Conservation (phyloP, 2,329 filamentous ascomycete genomes). For the Arthrobotrys sphaeroides region DNA sequence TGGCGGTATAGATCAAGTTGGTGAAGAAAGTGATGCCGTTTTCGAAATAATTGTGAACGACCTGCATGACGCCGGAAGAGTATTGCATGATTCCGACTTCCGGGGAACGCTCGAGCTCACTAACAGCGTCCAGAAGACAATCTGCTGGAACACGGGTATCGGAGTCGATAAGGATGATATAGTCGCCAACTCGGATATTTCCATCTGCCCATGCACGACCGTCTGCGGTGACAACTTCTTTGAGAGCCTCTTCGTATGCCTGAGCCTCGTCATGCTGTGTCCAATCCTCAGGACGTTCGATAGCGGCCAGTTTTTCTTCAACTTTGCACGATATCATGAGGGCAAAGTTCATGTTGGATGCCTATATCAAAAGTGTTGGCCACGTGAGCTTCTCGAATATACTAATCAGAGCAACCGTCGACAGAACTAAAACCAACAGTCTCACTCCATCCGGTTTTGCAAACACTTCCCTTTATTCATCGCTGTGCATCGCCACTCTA, state of each 20-base stretch:
- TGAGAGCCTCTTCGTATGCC: constrained; percentile 73
- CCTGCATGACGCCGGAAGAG: constrained; percentile 80
- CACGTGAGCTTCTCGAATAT: constrained; percentile 46
- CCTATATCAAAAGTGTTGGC: constrained; percentile 64
- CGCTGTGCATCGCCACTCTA: not conserved
- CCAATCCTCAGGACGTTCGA: constrained; percentile 71
- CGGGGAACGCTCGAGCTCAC: constrained; percentile 81
- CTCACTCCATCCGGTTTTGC: not conserved
- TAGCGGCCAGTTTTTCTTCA: constrained; percentile 72
- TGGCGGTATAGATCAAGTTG: constrained; percentile 78
- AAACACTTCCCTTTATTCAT: not conserved
- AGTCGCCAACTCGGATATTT: constrained; percentile 85
- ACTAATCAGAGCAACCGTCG: constrained; percentile 13
- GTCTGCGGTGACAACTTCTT: constrained; percentile 73
- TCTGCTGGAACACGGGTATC: constrained; percentile 81
- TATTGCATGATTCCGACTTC: constrained; percentile 83
- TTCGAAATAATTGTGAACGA: constrained; percentile 77
- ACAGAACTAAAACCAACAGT: constrained; percentile 3
- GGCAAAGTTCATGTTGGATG: constrained; percentile 77
- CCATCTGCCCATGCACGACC: constrained; percentile 82
- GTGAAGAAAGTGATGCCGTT: constrained; percentile 77
- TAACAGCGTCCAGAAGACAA: constrained; percentile 80
- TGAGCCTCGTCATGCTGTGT: constrained; percentile 73
- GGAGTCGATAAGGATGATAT: constrained; percentile 80
- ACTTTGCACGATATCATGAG: constrained; percentile 75